Conservation (phyloP, 768 basidiomycete species). For the Boletus sp. region DNA sequence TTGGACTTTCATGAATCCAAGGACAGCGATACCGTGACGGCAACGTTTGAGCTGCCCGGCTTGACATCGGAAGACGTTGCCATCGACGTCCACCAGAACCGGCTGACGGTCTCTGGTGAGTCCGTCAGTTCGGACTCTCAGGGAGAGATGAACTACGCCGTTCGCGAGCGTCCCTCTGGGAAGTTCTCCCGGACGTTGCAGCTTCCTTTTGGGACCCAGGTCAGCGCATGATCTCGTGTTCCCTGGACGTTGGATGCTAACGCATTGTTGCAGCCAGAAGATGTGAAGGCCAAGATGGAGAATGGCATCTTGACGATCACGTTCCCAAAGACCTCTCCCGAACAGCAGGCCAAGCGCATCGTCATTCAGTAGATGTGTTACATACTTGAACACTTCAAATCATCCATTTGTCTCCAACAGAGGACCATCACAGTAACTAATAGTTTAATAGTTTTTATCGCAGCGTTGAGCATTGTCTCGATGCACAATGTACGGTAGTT, state of each 20-base stretch:
- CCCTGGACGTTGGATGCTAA: background rate
- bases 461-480: too few species aligned
- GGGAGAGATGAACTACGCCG: constrained; percentile 38
- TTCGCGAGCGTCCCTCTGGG: constrained; percentile 45
- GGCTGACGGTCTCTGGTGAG: constrained; percentile 49
- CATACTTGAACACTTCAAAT: background rate
- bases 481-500: background rate
- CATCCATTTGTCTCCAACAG: background rate
- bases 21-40: constrained; percentile 43
- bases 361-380: constrained; percentile 8
- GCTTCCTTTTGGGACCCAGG: constrained; percentile 49
- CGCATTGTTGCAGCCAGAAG: constrained; percentile 33
- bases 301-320: constrained; percentile 46
- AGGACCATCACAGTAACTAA: background rate
- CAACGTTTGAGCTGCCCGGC: constrained; percentile 56
- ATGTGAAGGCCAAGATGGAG: constrained; percentile 48
- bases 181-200: constrained; percentile 46
- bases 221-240: constrained; percentile 11
- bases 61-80: constrained; percentile 47
- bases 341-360: constrained; percentile 43
- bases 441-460: background rate
- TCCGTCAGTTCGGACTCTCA: constrained; percentile 29
- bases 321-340: constrained; percentile 45
- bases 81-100: constrained; percentile 47
- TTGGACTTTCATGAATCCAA: constrained; percentile 49